Evolutionary conservation across 2,329 filamentous ascomycete genomes (phyloP), one percentile per base, ranked within the genome.

Genomic region (Nannizzia gypsea): DNA sequence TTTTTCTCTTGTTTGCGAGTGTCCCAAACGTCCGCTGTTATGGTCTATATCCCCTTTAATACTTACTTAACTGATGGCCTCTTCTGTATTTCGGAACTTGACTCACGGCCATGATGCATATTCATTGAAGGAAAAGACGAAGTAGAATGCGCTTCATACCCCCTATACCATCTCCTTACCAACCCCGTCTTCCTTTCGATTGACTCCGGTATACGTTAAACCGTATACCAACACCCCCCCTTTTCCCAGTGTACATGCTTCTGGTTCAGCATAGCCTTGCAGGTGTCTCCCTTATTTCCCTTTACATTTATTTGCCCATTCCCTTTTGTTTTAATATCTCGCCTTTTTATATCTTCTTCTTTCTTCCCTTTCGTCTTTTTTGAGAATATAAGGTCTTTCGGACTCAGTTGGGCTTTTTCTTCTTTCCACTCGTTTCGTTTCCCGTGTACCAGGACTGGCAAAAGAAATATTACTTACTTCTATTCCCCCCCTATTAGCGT

Each of bases 191-290:
- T 20, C 42, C 11, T 42, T 17, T n/a, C 38, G 15, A 42, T 15
- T 42, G 48, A n/a, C 22, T 52, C 13, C 20, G 42, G 42, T 46
- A 22, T 46, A 46, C 48, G 24, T 17, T 28, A n/a, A n/a, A 24
- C 26, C 3, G 48, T 52, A 52, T 52, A 52, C 48, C 13, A 8
- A 36, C 1, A 1, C 31, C 2, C 9, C 3, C 9, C 31, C 9
- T 36, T 36, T 15, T 52, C 22, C 20, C 48, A 13, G 22, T 52
- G 48, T 52, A 52, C 48, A 52, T 52, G 48, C 48, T 52, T 52
- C 15, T n/a, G 11, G 48, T 52, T 52, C n/a, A 52, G 48, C 48
- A 52, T 52, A 52, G 48, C 48, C 42, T 46, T 46, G 42, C 48
- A 52, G 48, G 38, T 42, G 3, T n/a, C 15, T 52, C 9, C 26